phyloP scores from a whole-genome alignment of 345 rosid genomes.

The Conringia planisiliqua region DNA sequence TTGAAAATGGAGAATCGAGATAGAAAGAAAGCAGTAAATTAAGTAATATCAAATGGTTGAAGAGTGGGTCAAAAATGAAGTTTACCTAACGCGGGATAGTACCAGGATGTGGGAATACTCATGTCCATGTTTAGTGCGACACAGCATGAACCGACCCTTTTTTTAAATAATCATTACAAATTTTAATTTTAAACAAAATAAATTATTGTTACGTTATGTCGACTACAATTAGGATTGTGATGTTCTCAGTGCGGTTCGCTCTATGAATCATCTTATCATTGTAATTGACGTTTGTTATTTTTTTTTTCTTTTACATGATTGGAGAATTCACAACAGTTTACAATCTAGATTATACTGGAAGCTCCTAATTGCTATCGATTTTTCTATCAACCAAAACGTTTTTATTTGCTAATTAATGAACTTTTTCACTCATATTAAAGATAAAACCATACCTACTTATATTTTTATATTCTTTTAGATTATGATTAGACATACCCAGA shows the following conservation, averaged over 20 bases:
- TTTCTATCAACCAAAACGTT: neutral
- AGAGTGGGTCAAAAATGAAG: constrained; percentile 10
- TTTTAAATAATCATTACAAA: neutral
- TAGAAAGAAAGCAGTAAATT: neutral
- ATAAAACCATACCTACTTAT: neutral
- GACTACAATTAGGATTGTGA: constrained; percentile 13
- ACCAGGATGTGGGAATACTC: constrained; percentile 35
- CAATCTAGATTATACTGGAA: constrained; percentile 17
- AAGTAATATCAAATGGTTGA: neutral
- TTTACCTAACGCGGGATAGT: constrained; percentile 14
- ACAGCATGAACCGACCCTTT: constrained; percentile 17
- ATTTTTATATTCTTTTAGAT: neutral
- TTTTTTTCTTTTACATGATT: neutral
- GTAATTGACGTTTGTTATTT: constrained; percentile 7
- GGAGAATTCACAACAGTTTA: constrained; percentile 2
- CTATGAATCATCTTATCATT: constrained; percentile 15
- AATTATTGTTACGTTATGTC: constrained; percentile 1
- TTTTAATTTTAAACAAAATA: neutral
- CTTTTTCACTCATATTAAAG: neutral
- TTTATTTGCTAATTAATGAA: too few species aligned
- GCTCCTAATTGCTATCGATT: neutral
- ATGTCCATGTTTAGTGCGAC: constrained; percentile 50
- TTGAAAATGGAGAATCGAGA: neutral
- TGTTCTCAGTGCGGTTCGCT: constrained; percentile 17
- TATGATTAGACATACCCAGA: neutral